Conservation (phyloP, 2,329 filamentous ascomycete genomes). For the Calonectria multiphialidica region DNA sequence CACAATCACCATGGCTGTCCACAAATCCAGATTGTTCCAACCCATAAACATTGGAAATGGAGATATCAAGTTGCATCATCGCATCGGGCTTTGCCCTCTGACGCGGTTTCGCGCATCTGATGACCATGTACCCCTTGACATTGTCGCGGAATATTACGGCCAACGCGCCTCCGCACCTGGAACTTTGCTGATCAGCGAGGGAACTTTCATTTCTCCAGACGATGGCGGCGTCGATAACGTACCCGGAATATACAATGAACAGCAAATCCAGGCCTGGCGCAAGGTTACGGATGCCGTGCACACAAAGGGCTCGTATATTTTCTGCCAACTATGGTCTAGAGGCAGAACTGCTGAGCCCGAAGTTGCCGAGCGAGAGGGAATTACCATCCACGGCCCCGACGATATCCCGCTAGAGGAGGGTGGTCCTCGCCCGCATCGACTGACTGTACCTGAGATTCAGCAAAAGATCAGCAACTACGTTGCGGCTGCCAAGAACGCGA, state of each 20-base stretch:
- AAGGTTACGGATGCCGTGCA: neutral
- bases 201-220: neutral
- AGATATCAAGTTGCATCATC: neutral
- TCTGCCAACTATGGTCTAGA: slow-evolving; percentile 2
- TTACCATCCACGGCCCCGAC: neutral
- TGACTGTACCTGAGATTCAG: neutral
- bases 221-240: slow-evolving; percentile 5
- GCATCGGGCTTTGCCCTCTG: slow-evolving; percentile 6
- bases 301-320: neutral
- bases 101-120: slow-evolving; percentile 5
- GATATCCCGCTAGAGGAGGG: neutral
- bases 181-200: neutral
- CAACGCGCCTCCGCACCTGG: neutral
- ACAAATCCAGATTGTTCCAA: too few relatives aligned
- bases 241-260: slow-evolving; percentile 4
- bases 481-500: slow-evolving; percentile 52
- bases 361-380: neutral
- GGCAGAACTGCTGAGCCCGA: neutral
- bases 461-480: neutral
- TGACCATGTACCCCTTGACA: neutral
- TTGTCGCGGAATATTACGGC: neutral
- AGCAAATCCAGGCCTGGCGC: slow-evolving; percentile 1
- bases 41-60: neutral
- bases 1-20: too few relatives aligned
- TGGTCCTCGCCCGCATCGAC: neutral